Percentiles rank a stretch among this genome's conserved stretches.
Conservation (phyloP, 2,329 filamentous ascomycete genomes). For the Intubia oerlemansii region DNA sequence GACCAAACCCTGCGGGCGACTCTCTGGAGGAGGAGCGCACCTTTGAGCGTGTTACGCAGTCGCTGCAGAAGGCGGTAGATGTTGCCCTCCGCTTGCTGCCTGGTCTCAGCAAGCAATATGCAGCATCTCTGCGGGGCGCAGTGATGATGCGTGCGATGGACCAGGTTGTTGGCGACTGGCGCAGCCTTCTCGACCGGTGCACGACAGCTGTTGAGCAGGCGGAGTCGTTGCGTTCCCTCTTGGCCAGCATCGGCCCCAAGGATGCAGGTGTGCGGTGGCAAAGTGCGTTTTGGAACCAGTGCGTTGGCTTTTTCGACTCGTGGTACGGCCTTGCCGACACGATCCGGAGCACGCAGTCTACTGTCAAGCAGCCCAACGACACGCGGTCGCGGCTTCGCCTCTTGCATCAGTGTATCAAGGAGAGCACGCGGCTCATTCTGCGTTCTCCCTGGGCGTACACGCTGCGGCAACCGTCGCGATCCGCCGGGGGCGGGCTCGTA, state of each 20-base stretch:
- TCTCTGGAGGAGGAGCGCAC: constrained; percentile 56
- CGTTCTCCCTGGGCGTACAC: constrained; percentile 33
- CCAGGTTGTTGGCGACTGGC: constrained; percentile 43
- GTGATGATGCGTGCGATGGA: constrained; percentile 37
- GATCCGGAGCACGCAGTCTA: constrained; percentile 32
- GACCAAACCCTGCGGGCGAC: too few relatives aligned
- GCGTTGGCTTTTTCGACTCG: constrained; percentile 50
- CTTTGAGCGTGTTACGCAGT: constrained; percentile 67
- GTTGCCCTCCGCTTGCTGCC: constrained; percentile 53
- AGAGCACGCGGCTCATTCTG: constrained; percentile 52
- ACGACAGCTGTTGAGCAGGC: constrained; percentile 50
- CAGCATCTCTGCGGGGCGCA: constrained; percentile 38
- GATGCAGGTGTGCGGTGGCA: constrained; percentile 55
- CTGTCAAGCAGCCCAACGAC: constrained; percentile 37
- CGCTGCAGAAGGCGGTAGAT: constrained; percentile 52
- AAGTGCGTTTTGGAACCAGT: constrained; percentile 42
- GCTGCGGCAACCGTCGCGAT: constrained; percentile 13
- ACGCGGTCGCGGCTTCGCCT: constrained; percentile 56
- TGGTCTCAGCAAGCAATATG: constrained; percentile 44
- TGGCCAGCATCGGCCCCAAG: constrained; percentile 66
- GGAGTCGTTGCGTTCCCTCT: constrained; percentile 46
- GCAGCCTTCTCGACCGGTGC: constrained; percentile 48
- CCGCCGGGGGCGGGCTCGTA: constrained; percentile 11
- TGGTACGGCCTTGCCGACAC: constrained; percentile 45
- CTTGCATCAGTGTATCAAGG: constrained; percentile 64